Evolutionary conservation across 805 yeast genomes (phyloP).

Genomic region (Hagleromyces aurorensis): DNA sequence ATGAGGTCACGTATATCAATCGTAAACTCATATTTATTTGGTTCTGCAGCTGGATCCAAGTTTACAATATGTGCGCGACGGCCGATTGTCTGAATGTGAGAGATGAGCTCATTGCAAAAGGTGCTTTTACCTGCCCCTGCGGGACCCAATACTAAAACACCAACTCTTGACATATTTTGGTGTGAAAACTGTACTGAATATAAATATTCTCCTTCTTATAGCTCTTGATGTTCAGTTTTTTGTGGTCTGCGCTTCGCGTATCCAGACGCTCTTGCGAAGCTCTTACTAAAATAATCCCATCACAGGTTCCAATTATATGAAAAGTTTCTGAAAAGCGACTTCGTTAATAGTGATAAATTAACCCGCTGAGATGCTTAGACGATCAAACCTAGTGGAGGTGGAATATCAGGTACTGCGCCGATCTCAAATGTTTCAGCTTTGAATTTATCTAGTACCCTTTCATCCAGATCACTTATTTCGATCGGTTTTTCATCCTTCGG

Average conservation of each 20-base stretch:
- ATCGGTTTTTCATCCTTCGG: constrained; percentile 21
- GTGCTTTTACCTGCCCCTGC: constrained; percentile 97
- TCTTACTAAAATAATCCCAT: no score
- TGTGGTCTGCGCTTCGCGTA: no score
- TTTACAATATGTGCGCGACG: constrained; percentile 92
- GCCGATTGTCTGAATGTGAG: constrained; percentile 85
- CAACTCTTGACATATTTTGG: constrained; percentile 83
- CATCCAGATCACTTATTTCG: constrained; percentile 36
- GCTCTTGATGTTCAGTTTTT: no score
- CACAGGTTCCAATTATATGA: constrained; percentile 4
- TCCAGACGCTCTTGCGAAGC: no score
- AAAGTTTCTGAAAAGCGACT: constrained; percentile 1
- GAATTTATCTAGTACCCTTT: constrained; percentile 41
- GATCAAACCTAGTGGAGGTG: constrained; percentile 51
- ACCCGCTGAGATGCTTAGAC: constrained; percentile 1
- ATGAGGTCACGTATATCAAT: constrained; percentile 88
- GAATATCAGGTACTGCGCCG: constrained; percentile 62
- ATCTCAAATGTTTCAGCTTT: constrained; percentile 40
- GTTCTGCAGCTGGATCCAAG: constrained; percentile 95
- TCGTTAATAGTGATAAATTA: no score
- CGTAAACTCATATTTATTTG: constrained; percentile 83
- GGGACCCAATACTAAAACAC: constrained; percentile 90
- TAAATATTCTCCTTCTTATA: no score
- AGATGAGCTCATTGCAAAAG: constrained; percentile 78
- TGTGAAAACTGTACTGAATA: no score